phyloP scores from a whole-genome alignment of 192 early-diverging fungal genomes.

The Coemansia pectinata region DNA sequence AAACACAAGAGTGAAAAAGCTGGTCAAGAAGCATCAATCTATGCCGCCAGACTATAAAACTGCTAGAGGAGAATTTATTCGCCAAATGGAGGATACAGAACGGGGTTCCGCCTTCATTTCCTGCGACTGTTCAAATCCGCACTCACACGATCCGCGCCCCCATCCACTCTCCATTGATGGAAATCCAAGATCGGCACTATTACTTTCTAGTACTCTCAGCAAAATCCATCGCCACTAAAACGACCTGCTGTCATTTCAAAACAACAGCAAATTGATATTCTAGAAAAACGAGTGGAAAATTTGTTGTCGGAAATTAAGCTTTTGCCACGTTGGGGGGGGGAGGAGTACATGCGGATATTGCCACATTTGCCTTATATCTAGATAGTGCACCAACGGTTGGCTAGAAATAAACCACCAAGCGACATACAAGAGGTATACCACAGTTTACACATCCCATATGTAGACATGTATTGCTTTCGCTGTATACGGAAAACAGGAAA shows the following conservation, averaged over 20 bases:
- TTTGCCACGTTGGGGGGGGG: not conserved
- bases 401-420: not conserved
- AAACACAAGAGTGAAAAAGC: not conserved
- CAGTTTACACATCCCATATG: not conserved
- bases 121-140: not conserved
- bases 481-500: not conserved
- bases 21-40: not conserved
- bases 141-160: not conserved
- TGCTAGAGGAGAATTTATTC: not conserved
- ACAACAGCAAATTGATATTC: not conserved
- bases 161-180: not conserved
- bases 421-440: not conserved
- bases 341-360: not conserved
- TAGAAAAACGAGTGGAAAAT: not conserved
- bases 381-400: not conserved
- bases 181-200: not conserved
- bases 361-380: not conserved
- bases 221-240: not conserved
- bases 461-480: not conserved
- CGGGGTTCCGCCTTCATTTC: constrained; percentile 3
- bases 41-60: not conserved
- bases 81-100: not conserved
- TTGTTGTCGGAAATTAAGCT: not conserved
- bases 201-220: not conserved
- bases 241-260: not conserved